phyloP scores from a whole-genome alignment of 129 eudicot species.

The Lonicera japonica region DNA sequence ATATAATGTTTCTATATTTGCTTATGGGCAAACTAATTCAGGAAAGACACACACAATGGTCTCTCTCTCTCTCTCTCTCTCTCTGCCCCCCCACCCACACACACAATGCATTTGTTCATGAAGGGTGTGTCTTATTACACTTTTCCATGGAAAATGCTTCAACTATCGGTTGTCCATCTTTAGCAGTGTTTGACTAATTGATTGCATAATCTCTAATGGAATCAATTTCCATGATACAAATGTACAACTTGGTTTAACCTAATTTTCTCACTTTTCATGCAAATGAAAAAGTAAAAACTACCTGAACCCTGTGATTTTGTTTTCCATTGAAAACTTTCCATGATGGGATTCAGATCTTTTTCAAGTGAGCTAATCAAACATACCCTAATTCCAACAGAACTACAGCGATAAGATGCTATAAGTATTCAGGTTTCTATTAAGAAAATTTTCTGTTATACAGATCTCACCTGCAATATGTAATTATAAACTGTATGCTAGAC shows the following conservation, averaged over 20 bases:
- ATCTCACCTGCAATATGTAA: no score
- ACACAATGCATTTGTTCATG: background rate
- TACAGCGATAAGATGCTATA: conserved; percentile 7
- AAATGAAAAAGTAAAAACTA: no score
- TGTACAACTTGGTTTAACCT: no score
- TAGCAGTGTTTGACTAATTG: no score
- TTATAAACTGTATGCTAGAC: background rate
- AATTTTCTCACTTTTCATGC: no score
- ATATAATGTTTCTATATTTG: conserved; percentile 81
- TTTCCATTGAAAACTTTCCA: no score
- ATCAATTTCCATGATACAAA: no score
- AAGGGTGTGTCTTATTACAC: background rate
- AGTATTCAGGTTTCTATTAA: background rate
- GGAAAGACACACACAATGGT: conserved; percentile 99
- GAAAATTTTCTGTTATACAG: background rate
- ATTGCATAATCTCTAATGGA: no score
- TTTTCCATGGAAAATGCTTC: background rate
- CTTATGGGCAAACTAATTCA: conserved; percentile 84
- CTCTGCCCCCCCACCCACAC: conserved; percentile 8
- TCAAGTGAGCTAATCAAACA: no score
- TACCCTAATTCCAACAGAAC: background rate
- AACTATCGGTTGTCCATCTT: no score
- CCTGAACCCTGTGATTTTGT: no score
- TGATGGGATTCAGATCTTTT: no score
- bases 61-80: conserved; percentile 24